Conservation (phyloP, 371 early-diverging fungal species). For the Dichotomocladium elegans region DNA sequence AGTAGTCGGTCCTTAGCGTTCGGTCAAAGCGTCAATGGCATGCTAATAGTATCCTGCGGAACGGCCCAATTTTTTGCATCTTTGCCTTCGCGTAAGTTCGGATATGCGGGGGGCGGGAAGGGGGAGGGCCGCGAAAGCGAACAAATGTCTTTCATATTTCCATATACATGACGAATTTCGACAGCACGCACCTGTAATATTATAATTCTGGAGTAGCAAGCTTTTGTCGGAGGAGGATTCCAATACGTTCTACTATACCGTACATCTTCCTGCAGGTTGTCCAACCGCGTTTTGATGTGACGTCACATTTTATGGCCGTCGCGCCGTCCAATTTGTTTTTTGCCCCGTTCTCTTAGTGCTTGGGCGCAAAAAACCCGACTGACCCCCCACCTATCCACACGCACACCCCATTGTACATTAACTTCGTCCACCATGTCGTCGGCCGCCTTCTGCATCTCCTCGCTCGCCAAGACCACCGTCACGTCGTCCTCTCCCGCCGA, state of each 20-base stretch:
- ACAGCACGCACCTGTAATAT: too few relatives aligned
- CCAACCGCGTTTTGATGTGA: background rate
- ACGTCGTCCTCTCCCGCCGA: conserved; percentile 54
- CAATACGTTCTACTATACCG: too few relatives aligned
- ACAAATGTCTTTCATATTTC: too few relatives aligned
- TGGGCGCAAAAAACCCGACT: too few relatives aligned
- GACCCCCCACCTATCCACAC: too few relatives aligned
- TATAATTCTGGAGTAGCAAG: too few relatives aligned
- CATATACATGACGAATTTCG: too few relatives aligned
- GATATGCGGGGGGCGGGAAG: background rate
- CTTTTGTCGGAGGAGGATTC: too few relatives aligned
- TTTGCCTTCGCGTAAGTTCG: background rate
- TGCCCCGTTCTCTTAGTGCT: too few relatives aligned
- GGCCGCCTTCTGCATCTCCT: conserved; percentile 38
- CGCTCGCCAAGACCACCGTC: conserved; percentile 53
- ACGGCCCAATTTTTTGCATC: background rate
- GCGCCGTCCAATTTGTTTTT: background rate
- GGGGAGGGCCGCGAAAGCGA: too few relatives aligned
- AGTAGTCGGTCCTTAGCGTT: background rate
- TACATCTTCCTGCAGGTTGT: too few relatives aligned
- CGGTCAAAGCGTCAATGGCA: background rate
- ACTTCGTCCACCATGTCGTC: conserved; percentile 10
- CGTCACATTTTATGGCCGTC: background rate
- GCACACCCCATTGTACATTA: background rate
- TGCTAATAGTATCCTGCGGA: background rate